phyloP scores from a whole-genome alignment of 208 protist species.

The Leishmania aethiopica region DNA sequence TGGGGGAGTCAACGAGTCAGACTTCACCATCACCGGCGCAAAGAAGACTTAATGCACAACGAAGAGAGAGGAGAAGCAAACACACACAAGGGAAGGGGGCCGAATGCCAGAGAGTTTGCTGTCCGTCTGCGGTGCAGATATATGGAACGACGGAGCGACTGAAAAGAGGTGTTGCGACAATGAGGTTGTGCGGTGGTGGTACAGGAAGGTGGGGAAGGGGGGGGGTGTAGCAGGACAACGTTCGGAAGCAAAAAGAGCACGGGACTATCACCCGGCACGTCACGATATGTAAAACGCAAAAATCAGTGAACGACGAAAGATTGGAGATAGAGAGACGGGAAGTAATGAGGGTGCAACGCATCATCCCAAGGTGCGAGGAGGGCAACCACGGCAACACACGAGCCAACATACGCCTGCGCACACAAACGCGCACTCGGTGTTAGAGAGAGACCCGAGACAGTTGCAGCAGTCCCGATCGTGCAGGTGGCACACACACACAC shows the following conservation, averaged over 20 bases:
- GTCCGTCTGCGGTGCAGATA: background rate
- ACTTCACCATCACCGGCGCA: background rate
- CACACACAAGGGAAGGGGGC: background rate
- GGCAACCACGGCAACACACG: background rate
- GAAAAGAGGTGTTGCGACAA: background rate
- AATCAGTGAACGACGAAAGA: background rate
- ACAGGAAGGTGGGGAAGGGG: background rate
- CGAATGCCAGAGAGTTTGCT: background rate
- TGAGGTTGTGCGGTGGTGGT: background rate
- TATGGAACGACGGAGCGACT: background rate
- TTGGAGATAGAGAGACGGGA: background rate
- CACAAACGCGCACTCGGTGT: too few relatives aligned
- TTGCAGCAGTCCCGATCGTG: too few relatives aligned
- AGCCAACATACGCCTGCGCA: background rate
- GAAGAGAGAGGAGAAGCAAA: background rate
- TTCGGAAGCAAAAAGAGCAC: background rate
- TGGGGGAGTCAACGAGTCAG: background rate
- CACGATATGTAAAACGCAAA: background rate
- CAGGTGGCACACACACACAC: background rate
- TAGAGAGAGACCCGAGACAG: background rate
- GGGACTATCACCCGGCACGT: background rate
- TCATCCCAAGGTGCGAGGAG: background rate
- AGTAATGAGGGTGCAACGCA: background rate
- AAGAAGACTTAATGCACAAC: background rate
- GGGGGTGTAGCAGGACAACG: background rate